Percentiles rank a stretch among this genome's conserved stretches.
phyloP scores from a whole-genome alignment of 306 rosid species.

The Inga oerstediana region DNA sequence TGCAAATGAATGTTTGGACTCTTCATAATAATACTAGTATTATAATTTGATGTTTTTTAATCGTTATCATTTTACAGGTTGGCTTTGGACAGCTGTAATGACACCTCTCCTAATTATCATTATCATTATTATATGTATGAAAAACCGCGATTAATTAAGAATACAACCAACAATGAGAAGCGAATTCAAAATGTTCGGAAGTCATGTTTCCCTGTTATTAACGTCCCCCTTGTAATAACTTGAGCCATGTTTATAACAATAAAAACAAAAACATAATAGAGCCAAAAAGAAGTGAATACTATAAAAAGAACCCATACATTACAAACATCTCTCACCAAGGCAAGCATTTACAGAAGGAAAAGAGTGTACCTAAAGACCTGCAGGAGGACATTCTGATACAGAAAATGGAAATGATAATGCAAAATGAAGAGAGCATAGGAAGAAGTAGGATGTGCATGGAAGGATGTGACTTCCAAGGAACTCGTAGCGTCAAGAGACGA shows the following conservation, averaged over 20 bases:
- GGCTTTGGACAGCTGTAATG: neutral
- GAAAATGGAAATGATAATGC: constrained; percentile 48
- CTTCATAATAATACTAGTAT: no score
- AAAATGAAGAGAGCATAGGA: constrained; percentile 47
- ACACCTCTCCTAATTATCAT: neutral
- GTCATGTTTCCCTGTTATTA: constrained; percentile 23
- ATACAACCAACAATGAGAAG: neutral
- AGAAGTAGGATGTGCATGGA: constrained; percentile 29
- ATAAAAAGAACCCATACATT: constrained; percentile 24
- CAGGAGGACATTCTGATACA: neutral
- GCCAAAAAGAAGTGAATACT: constrained; percentile 44
- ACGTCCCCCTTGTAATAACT: constrained; percentile 42
- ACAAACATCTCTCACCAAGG: neutral
- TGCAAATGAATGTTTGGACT: no score
- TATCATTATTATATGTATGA: neutral
- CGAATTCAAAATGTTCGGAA: constrained; percentile 12
- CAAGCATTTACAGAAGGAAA: constrained; percentile 13
- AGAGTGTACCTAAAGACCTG: neutral
- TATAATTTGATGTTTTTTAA: neutral
- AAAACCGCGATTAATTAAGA: neutral
- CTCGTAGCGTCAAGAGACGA: constrained; percentile 49
- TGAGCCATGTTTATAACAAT: constrained; percentile 24
- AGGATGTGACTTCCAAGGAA: constrained; percentile 35
- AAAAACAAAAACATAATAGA: constrained; percentile 38
- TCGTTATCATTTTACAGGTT: neutral